phyloP scores from a whole-genome alignment of 140 eudicot species.

The Cichorium intybus region DNA sequence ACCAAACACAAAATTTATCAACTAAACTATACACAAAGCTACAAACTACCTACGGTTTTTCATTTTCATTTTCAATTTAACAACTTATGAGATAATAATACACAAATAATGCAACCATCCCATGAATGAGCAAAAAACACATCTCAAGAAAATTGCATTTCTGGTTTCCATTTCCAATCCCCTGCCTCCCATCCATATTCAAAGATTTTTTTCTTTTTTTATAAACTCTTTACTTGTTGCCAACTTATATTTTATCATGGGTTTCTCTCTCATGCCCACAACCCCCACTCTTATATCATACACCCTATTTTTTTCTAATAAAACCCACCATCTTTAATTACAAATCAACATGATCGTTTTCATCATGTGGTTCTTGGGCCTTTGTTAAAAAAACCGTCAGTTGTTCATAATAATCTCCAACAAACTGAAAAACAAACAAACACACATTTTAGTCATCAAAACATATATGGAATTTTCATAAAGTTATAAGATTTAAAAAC shows the following conservation, averaged over 20 bases:
- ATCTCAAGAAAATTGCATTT: not conserved
- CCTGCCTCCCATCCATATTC: not conserved
- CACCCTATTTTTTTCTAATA: slow-evolving; percentile 25
- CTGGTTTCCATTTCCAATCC: slow-evolving; percentile 6
- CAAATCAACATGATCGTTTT: slow-evolving; percentile 23
- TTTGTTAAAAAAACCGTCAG: slow-evolving; percentile 23
- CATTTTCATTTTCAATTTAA: not conserved
- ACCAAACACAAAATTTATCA: not conserved
- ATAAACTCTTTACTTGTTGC: no score
- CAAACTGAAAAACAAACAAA: slow-evolving; percentile 17
- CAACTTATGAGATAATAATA: slow-evolving; percentile 15
- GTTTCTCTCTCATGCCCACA: slow-evolving; percentile 13
- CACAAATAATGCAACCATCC: slow-evolving; percentile 13
- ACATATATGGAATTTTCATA: no score
- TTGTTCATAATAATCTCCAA: slow-evolving; percentile 23
- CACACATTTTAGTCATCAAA: not conserved
- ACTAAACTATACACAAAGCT: slow-evolving; percentile 2
- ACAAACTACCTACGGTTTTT: slow-evolving; percentile 16
- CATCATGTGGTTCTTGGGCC: slow-evolving; percentile 25
- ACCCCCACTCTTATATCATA: slow-evolving; percentile 27
- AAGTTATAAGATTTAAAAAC: no score
- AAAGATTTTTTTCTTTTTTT: slow-evolving; percentile 8
- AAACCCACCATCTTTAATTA: slow-evolving; percentile 20
- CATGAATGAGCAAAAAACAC: slow-evolving; percentile 4
- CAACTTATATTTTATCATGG: slow-evolving; percentile 11